A percentile compares a stretch with the other conserved stretches of the same genome.
Evolutionary conservation across 2,329 filamentous ascomycete species (phyloP).

Genomic region (Setomelanomma holmii): DNA sequence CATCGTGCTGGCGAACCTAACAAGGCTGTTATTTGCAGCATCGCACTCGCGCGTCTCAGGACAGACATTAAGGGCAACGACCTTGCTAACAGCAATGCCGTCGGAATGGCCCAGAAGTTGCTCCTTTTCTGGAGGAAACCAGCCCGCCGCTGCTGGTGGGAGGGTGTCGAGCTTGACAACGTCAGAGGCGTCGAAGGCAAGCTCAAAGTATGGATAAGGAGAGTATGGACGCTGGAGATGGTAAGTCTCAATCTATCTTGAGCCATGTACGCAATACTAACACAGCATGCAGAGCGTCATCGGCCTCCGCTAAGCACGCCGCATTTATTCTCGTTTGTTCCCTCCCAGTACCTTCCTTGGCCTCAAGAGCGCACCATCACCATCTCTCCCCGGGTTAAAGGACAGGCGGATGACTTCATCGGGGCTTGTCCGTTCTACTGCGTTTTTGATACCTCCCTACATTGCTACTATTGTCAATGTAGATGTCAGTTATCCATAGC

Average conservation of each 20-base stretch:
- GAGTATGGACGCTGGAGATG: constrained; percentile 99
- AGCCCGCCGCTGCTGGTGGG: constrained; percentile 97
- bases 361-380: constrained; percentile 7
- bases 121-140: constrained; percentile 98
- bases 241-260: constrained; percentile 48
- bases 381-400: constrained; percentile 6
- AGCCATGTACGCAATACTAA: constrained; percentile 14
- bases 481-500: constrained; percentile 34
- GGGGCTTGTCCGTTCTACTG: constrained; percentile 11
- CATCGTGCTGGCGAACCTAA: constrained; percentile 97
- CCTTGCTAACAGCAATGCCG: constrained; percentile 74
- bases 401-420: background rate
- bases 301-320: constrained; percentile 68
- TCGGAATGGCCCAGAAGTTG: constrained; percentile 98
- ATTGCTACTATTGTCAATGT: constrained; percentile 18
- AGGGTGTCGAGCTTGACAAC: constrained; percentile 88
- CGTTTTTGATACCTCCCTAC: constrained; percentile 38
- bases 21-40: constrained; percentile 97
- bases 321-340: constrained; percentile 21
- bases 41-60: constrained; percentile 88
- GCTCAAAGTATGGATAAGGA: constrained; percentile 96
- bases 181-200: constrained; percentile 90
- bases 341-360: constrained; percentile 3
- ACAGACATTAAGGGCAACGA: constrained; percentile 86
- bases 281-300: constrained; percentile 72